phyloP scores from a whole-genome alignment of 257 asterid genomes.

The Solanum boliviense region DNA sequence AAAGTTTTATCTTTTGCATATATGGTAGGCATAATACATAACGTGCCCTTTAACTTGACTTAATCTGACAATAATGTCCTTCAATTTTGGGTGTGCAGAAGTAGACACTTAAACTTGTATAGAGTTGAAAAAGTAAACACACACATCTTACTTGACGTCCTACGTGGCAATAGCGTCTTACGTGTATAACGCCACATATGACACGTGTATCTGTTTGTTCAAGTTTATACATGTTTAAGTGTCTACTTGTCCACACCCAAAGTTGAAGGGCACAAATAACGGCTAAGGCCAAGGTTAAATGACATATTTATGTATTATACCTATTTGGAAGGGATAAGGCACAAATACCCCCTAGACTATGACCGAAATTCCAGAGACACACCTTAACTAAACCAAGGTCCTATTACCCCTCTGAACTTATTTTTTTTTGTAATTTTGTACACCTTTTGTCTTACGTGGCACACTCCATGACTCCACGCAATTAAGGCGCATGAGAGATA shows the following conservation, averaged over 20 bases:
- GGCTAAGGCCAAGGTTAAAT: neutral
- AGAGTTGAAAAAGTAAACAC: neutral
- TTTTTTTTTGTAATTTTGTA: no score
- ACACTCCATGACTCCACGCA: no score
- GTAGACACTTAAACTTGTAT: no score
- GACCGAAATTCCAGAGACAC: no score
- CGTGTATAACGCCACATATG: neutral
- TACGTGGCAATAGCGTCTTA: neutral
- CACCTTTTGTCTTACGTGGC: no score
- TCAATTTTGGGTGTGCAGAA: no score
- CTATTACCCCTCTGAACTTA: no score
- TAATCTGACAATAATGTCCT: neutral
- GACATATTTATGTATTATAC: neutral
- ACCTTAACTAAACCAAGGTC: no score
- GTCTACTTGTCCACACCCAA: neutral
- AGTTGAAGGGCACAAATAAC: neutral
- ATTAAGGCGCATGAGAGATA: no score
- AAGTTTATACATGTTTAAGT: neutral
- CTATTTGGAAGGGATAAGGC: neutral
- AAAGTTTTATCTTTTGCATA: neutral
- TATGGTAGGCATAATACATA: neutral
- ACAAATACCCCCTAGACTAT: no score
- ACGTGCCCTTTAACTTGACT: neutral
- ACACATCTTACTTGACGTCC: neutral
- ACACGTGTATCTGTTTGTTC: fast-evolving